Conservation (phyloP, 805 yeast species). For the Sugiyamaella valdiviana region DNA sequence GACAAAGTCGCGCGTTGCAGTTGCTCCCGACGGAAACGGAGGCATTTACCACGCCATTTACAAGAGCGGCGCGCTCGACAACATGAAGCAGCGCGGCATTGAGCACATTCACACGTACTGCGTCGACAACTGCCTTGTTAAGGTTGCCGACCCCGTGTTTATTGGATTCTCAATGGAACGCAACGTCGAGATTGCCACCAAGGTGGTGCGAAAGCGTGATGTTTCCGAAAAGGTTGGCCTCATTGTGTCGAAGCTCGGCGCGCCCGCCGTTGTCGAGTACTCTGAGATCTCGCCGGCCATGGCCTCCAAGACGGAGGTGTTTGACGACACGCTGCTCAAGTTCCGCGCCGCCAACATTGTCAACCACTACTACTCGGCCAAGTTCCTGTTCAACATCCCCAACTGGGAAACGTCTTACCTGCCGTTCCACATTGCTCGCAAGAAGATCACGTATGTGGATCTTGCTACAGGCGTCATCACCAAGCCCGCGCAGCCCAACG, state of each 20-base stretch:
- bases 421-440: slow-evolving; percentile 93
- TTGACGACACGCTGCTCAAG: slow-evolving; percentile 44
- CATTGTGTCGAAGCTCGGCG: slow-evolving; percentile 53
- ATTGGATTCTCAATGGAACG: slow-evolving; percentile 76
- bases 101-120: slow-evolving; percentile 95
- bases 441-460: slow-evolving; percentile 69
- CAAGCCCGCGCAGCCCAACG: slow-evolving; percentile 76
- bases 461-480: slow-evolving; percentile 37
- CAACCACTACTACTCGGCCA: slow-evolving; percentile 87
- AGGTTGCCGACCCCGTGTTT: slow-evolving; percentile 87
- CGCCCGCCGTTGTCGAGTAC: slow-evolving; percentile 91
- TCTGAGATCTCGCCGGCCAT: slow-evolving; percentile 78
- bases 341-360: slow-evolving; percentile 96
- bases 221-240: slow-evolving; percentile 88
- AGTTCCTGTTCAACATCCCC: slow-evolving; percentile 56
- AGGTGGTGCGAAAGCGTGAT: slow-evolving; percentile 88
- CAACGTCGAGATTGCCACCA: slow-evolving; percentile 73
- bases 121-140: slow-evolving; percentile 88
- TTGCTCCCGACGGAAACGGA: slow-evolving; percentile 98
- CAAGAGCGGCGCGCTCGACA: slow-evolving; percentile 58
- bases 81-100: slow-evolving; percentile 60
- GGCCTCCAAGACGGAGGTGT: slow-evolving; percentile 56
- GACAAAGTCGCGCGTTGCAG: slow-evolving; percentile 50
- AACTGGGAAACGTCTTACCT: slow-evolving; percentile 50
- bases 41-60: slow-evolving; percentile 84